These are phyloP conservation scores for Arthrobotrys entomopaga DNA, from an alignment of 2,329 filamentous ascomycete species.

Conservation along the genomic window DNA sequence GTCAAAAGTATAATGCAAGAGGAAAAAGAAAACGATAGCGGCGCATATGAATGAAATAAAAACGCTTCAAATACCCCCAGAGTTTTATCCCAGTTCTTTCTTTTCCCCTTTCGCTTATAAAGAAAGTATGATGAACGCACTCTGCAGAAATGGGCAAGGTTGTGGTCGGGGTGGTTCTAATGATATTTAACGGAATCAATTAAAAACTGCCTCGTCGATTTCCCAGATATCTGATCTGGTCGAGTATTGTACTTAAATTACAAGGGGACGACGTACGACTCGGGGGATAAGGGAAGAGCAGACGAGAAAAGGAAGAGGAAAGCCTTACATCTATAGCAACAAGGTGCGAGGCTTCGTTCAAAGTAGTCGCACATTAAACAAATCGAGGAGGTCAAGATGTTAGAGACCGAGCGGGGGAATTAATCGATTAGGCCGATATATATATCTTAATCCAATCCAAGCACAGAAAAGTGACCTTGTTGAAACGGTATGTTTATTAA, in stretches of 20 bases:
- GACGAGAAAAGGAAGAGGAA: background rate
- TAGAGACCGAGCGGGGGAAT: slow-evolving; percentile 22
- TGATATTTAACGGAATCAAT: slow-evolving; percentile 40
- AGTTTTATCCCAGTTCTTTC: slow-evolving; percentile 32
- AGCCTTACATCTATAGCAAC: slow-evolving; percentile 49
- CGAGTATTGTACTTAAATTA: slow-evolving; percentile 1
- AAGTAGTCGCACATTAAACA: slow-evolving; percentile 33
- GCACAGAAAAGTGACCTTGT: slow-evolving; percentile 23
- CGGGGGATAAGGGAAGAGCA: slow-evolving; percentile 7
- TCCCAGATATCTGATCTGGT: slow-evolving; percentile 19
- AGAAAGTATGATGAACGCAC: slow-evolving; percentile 55
- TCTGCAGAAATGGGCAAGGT: slow-evolving; percentile 48
- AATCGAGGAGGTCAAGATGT: slow-evolving; percentile 52
- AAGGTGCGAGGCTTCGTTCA: slow-evolving; percentile 19
- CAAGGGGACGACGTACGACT: slow-evolving; percentile 15
- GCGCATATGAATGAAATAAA: slow-evolving; percentile 3
- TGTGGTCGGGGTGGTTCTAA: slow-evolving; percentile 43
- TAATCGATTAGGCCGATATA: slow-evolving; percentile 43
- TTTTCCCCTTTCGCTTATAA: background rate
- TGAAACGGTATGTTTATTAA: slow-evolving; percentile 43
- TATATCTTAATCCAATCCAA: slow-evolving; percentile 30
- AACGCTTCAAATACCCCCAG: background rate
- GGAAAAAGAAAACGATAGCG: slow-evolving; percentile 3
- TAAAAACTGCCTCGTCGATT: slow-evolving; percentile 14
- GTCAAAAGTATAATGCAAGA: background rate